Evolutionary conservation across 2,329 filamentous ascomycete species (phyloP).

Genomic region (Pyrenochaeta sp.): DNA sequence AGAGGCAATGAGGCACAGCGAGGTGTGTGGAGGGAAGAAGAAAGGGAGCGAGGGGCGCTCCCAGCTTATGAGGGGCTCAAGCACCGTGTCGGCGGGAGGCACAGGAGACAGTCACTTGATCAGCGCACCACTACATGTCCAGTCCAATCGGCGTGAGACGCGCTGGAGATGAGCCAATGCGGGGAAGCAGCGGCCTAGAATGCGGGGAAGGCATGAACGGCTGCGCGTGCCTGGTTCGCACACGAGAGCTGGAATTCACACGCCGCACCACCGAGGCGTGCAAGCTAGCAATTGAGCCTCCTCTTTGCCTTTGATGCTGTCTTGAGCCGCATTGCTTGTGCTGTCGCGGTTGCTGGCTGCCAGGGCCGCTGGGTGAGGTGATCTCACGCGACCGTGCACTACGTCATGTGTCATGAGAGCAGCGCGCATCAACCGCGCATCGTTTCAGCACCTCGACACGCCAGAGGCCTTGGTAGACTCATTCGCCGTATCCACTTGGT

Average conservation of each 20-base stretch:
- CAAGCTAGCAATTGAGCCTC: conserved; percentile 34
- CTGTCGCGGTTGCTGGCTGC: conserved; percentile 5
- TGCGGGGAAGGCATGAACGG: conserved; percentile 23
- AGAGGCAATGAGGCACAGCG: conserved; percentile 28
- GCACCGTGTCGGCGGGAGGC: conserved; percentile 23
- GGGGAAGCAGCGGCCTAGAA: conserved; percentile 30
- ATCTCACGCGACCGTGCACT: conserved; percentile 39
- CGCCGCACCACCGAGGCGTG: conserved; percentile 1
- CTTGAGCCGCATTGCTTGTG: conserved; percentile 10
- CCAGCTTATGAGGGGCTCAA: conserved; percentile 48
- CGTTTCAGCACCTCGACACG: conserved; percentile 27
- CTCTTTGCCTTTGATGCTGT: background rate
- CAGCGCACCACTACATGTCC: conserved; percentile 33
- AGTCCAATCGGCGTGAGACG: conserved; percentile 38
- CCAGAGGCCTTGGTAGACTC: conserved; percentile 11
- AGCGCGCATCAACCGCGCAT: conserved; percentile 24
- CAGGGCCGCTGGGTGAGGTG: conserved; percentile 29
- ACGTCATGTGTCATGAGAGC: conserved; percentile 38
- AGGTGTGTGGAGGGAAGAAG: conserved; percentile 30
- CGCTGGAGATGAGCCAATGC: conserved; percentile 34
- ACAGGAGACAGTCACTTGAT: conserved; percentile 45
- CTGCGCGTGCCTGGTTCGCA: conserved; percentile 18
- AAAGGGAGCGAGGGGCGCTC: conserved; percentile 33
- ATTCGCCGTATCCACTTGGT: conserved; percentile 25
- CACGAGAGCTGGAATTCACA: background rate